These are phyloP conservation scores for Epichloe typhina DNA, from an alignment of 2,329 filamentous ascomycete species.

Conservation along the genomic window DNA sequence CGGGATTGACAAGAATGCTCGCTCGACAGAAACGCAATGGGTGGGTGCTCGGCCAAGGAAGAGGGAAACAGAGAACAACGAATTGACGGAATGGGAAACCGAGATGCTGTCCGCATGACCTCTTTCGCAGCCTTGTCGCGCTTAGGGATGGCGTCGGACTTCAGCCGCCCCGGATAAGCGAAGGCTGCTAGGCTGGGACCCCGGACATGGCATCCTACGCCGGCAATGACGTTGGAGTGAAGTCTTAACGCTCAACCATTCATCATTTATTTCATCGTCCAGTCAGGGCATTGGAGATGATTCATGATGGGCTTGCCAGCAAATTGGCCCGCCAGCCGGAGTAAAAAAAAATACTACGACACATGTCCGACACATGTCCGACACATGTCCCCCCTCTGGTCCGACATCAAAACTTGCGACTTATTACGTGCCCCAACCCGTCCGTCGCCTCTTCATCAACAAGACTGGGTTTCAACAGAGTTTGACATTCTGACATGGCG, in stretches of 20 bases:
- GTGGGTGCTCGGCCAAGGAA: background rate
- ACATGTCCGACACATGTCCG: too few relatives aligned
- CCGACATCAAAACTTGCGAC: too few relatives aligned
- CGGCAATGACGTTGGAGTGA: background rate
- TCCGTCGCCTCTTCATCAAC: background rate
- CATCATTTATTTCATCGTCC: too few relatives aligned
- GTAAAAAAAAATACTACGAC: too few relatives aligned
- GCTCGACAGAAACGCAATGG: background rate
- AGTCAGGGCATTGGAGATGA: too few relatives aligned
- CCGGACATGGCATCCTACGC: background rate
- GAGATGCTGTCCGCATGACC: conserved; percentile 1
- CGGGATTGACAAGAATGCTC: background rate
- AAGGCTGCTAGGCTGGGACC: background rate
- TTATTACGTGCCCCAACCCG: background rate
- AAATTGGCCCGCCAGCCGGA: too few relatives aligned
- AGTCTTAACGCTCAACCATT: background rate
- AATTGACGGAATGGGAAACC: background rate
- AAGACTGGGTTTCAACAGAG: background rate
- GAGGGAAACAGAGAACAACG: background rate
- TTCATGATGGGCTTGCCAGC: too few relatives aligned
- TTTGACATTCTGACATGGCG: too few relatives aligned
- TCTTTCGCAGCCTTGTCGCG: background rate
- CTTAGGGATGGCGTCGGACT: background rate
- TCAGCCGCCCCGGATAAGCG: background rate
- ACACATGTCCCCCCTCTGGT: too few relatives aligned